Conservation (phyloP, 768 basidiomycete species). For the Trametes coccinea region DNA sequence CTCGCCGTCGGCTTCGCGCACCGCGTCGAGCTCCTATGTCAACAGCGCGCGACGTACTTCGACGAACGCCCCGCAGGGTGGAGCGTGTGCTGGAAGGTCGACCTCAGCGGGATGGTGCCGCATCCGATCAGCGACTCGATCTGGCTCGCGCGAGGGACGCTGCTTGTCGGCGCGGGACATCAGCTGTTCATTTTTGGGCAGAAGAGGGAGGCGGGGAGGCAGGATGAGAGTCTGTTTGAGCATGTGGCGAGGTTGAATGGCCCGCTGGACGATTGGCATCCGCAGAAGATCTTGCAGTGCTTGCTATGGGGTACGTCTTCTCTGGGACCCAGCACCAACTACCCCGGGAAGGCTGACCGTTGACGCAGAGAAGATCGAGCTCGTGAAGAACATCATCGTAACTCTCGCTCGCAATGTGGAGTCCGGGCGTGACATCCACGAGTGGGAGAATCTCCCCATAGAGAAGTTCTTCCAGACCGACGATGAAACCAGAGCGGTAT, state of each 20-base stretch:
- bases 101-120: constrained; percentile 74
- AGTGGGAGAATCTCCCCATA: constrained; percentile 55
- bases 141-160: constrained; percentile 82
- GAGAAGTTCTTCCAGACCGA: constrained; percentile 53
- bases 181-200: constrained; percentile 81
- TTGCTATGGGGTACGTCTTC: constrained; percentile 75
- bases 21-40: constrained; percentile 83
- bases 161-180: constrained; percentile 81
- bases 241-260: constrained; percentile 82
- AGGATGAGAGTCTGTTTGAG: constrained; percentile 66
- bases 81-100: constrained; percentile 69
- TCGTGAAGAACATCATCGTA: constrained; percentile 81
- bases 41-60: constrained; percentile 91
- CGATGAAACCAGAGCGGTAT: constrained; percentile 21
- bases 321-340: neutral
- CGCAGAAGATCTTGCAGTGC: constrained; percentile 90
- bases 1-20: constrained; percentile 85
- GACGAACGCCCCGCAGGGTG: constrained; percentile 73
- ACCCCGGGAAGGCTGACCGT: neutral
- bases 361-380: constrained; percentile 70
- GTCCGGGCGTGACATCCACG: constrained; percentile 30
- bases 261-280: constrained; percentile 89
- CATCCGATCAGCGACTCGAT: constrained; percentile 86
- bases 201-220: constrained; percentile 25
- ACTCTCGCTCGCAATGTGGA: constrained; percentile 55